Evolutionary conservation across 2,329 filamentous ascomycete genomes (phyloP), one percentile per base, ranked within the genome.

Genomic region (Torrubiellomyces zombiae): DNA sequence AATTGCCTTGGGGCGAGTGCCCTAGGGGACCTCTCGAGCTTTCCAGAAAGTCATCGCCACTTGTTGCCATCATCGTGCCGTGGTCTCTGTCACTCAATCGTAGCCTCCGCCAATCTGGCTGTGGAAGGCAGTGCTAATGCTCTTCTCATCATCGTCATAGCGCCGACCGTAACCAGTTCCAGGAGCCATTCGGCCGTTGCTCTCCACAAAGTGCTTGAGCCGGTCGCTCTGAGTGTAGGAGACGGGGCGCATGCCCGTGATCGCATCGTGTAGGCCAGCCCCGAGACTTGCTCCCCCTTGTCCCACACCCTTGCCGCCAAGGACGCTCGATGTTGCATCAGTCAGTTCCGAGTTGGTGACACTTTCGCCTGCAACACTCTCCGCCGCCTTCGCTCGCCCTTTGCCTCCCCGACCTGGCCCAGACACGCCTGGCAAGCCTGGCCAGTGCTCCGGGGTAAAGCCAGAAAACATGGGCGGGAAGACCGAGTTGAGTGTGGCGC

Each of bases 391-490:
- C 14, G 67, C 71, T 34, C 76, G 73, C 30, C 60, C 60, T 47
- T 78, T 78, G 37, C 62, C 63, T 15, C 74, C 74, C 16, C 80
- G 75, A 24, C 76, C 63, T 6, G 61, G 51, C 6, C 50, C 47
- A 7, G 51, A 44, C 17, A 73, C 73, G 14, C 80, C 78, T 2
- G 67, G 67, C 22, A 95, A 64, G 9, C 77, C 68, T 16, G 89
- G 89, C 89, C 89, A 98, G 39, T 69, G 65, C 38, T 95, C 86
- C 7, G 73, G 62, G 17, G 78, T 75, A 54, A 98, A 95, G 48
- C 76, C 79, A 28, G 82, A 83, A 53, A 98, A 98, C 77, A 94
- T 92, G 11, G 80, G 78, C 10, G 89, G 89, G 47, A 86, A 95
- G 14, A 82, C 80, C 17, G 46, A 45, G 30, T 50, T 52, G 16